Evolutionary conservation across 2,329 filamentous ascomycete genomes (phyloP), one percentile per base, ranked within the genome.

Genomic region (Neonectria punicea): DNA sequence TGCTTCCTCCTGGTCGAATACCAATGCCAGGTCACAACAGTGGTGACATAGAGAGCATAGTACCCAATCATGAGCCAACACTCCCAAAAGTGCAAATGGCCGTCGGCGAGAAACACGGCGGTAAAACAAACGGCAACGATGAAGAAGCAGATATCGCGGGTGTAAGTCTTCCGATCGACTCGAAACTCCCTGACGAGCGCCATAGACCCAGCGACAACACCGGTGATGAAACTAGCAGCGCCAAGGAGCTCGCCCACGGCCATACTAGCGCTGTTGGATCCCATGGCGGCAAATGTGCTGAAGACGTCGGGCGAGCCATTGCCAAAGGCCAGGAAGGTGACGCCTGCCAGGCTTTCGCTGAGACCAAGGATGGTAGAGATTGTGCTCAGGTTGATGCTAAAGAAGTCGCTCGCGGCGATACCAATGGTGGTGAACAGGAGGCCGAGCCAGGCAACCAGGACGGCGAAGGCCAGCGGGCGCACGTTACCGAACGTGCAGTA

Each of bases 281-380:
- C 91, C 93, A 99, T 98, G 71, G 96, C 97, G 16, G 96, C 96
- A 81, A 99, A 98, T 2, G 96, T 99, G 70, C 94, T 98, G 80
- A 99, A 99, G 50, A 99, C 94, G 80, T 99, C 96, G 2, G 96
- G 96, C 67, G 95, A 98, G 57, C 96, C 96, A 83, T 99, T 99
- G 69, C 96, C 96, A 80, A 99, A 97, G 9, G 96, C 96, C 57
- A 99, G 83, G 74, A 99, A 97, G 0, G 96, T 99, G 30, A 99
- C 97, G 39, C 96, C 96, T 0, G 96, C 94, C 80, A 99, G 86
- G 78, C 93, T 98, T 82, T 99, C 94, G 78, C 94, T 98, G 83
- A 99, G 91, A 20, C 95, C 94, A 30, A 98, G 85, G 57, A 98
- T 89, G 61, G 87, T 91, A 22, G 96, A 91, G 73, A 99, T 96